Evolutionary conservation across 176 grass and related monocot species (phyloP), one percentile per base, ranked within the genome.

Genomic region (Themeda triandra): DNA sequence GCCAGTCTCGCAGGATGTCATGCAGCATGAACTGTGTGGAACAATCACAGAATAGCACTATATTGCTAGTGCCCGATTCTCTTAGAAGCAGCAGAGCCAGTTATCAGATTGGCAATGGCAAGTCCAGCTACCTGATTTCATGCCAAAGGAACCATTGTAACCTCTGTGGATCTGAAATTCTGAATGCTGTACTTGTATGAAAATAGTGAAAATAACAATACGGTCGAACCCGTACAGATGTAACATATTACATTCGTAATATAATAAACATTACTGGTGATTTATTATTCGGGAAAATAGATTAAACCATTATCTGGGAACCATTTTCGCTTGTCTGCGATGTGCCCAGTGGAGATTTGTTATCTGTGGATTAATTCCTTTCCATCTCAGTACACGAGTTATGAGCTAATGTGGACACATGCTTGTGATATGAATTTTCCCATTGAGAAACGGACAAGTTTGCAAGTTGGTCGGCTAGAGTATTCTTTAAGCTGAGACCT

Each of bases 361-460:
- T 73, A 13, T 37, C 2, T 80, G 11, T 51, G 29, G 27, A n/a
- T 9, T 33, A 31, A 6, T 35, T n/a, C 66, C 23, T 25, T 36
- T 4, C 59, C 30, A 12, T 69, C 36, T 27, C 14, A 9, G 49
- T 15, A 2, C 29, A n/a, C 1, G 4, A 28, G 42, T 41, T 18
- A 63, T 30, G 62, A 87, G 29, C n/a, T 70, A 54, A 64, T 6
- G 15, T 42, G 54, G 81, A 53, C 42, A 9, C 56, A 21, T 32
- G 75, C 33, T 65, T 18, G 58, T 17, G 81, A 32, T 84, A 33
- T 49, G 77, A 49, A 35, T 51, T 80, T 19, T n/a, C 63, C 29
- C 64, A 3, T 37, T 49, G 64, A 84, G 58, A 88, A 67, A 68
- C 30, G 23, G 73, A 69, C 63, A 82, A 32, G 35, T 24, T 65